phyloP scores from a whole-genome alignment of 1,284 basidiomycete genomes.

The Jaminaea rosea region DNA sequence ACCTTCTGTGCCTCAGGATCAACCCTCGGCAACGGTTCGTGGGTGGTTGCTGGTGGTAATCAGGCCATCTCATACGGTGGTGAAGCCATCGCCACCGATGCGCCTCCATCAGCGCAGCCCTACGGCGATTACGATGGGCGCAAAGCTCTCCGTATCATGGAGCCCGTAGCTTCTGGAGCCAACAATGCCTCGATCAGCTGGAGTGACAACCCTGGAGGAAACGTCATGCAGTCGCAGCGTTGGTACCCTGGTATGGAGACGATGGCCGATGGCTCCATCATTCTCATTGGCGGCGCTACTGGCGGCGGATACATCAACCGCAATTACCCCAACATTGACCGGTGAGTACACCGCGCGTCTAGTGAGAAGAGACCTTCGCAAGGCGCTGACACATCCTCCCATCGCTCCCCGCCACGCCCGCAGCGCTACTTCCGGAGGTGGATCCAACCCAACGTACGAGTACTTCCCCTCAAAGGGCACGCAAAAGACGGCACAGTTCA shows the following conservation, averaged over 20 bases:
- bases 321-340: slow-evolving; percentile 38
- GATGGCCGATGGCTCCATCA: slow-evolving; percentile 38
- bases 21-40: slow-evolving; percentile 46
- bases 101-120: slow-evolving; percentile 11
- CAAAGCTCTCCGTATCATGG: slow-evolving; percentile 38
- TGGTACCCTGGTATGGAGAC: slow-evolving; percentile 46
- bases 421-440: slow-evolving; percentile 20
- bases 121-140: slow-evolving; percentile 42
- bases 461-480: slow-evolving; percentile 34
- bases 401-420: too few relatives aligned
- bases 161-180: slow-evolving; percentile 18
- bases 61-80: slow-evolving; percentile 45
- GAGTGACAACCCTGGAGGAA: slow-evolving; percentile 26
- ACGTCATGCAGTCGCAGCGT: slow-evolving; percentile 30
- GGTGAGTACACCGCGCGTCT: too few relatives aligned
- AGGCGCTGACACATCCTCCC: neutral
- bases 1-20: slow-evolving; percentile 48
- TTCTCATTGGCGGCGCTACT: slow-evolving; percentile 40
- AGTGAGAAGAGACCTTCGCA: too few relatives aligned
- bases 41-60: slow-evolving; percentile 48
- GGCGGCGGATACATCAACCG: slow-evolving; percentile 46
- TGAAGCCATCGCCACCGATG: slow-evolving; percentile 3
- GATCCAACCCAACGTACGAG: slow-evolving; percentile 41
- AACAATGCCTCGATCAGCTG: slow-evolving; percentile 14
- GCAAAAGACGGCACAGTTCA: slow-evolving; percentile 24